These are phyloP conservation scores for Phaeotremella fagi DNA, from an alignment of 768 basidiomycete genomes.

Conservation along the genomic window DNA sequence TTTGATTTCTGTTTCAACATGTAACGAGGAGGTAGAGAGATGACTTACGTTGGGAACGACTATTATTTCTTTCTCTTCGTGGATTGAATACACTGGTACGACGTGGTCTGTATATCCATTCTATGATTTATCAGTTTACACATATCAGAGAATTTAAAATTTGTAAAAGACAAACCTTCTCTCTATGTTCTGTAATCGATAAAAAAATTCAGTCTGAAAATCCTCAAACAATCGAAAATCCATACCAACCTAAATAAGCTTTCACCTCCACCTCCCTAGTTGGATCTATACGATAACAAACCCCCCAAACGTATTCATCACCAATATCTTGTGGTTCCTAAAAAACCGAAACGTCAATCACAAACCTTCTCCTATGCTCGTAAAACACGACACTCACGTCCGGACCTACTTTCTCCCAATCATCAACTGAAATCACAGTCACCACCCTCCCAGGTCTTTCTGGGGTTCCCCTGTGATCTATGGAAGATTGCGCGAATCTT, in stretches of 20 bases:
- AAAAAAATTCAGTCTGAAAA: conserved; percentile 10
- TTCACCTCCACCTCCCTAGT: conserved; percentile 68
- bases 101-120: conserved; percentile 85
- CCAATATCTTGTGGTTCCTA: conserved; percentile 49
- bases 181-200: conserved; percentile 65
- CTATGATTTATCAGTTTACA: conserved; percentile 48
- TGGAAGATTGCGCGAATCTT: conserved; percentile 83
- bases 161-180: conserved; percentile 59
- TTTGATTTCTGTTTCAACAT: background rate
- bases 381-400: conserved; percentile 21
- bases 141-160: background rate
- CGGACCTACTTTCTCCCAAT: conserved; percentile 60
- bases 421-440: conserved; percentile 78
- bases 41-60: conserved; percentile 47
- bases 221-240: background rate
- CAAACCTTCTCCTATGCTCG: background rate
- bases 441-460: conserved; percentile 86
- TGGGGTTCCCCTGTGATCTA: conserved; percentile 87
- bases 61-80: conserved; percentile 58
- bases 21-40: background rate
- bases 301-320: conserved; percentile 76
- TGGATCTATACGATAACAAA: conserved; percentile 84
- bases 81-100: conserved; percentile 65
- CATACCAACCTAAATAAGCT: conserved; percentile 67
- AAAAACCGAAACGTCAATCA: background rate